phyloP scores from a whole-genome alignment of 495 filamentous ascomycete genomes.

The Aspergillus leporis region DNA sequence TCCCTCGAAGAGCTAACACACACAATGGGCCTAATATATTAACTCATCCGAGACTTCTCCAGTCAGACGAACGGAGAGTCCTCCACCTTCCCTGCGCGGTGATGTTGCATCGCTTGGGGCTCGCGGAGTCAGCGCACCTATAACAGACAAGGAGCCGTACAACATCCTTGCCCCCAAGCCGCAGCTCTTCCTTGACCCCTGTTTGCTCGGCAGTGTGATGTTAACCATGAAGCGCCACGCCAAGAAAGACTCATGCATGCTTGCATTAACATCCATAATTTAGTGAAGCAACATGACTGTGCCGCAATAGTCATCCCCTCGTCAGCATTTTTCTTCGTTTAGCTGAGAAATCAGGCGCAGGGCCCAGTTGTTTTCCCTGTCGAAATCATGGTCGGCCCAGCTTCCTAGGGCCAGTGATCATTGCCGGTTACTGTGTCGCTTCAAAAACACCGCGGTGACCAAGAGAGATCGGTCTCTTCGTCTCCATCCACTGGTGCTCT shows the following conservation, averaged over 20 bases:
- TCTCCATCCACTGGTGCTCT: slow-evolving; percentile 10
- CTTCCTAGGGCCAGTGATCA: not conserved
- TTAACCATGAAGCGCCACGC: slow-evolving; percentile 36
- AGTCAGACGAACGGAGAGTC: not conserved
- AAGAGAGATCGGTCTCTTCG: slow-evolving; percentile 6
- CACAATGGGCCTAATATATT: not conserved
- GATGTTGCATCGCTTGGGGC: slow-evolving; percentile 3
- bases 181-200: not conserved
- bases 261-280: slow-evolving; percentile 21
- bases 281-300: slow-evolving; percentile 32
- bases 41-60: slow-evolving; percentile 7
- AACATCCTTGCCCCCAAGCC: not conserved
- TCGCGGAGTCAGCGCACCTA: not conserved
- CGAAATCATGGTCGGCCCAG: not conserved
- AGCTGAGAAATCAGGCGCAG: not conserved
- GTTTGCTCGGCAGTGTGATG: not conserved
- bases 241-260: slow-evolving; percentile 35
- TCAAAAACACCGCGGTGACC: slow-evolving; percentile 2
- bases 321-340: not conserved
- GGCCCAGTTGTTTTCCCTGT: not conserved
- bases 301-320: slow-evolving; percentile 21
- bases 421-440: not conserved
- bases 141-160: not conserved
- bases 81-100: not conserved
- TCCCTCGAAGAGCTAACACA: not conserved